phyloP scores from a whole-genome alignment of 2,329 filamentous ascomycete genomes.

The Pseudogymnoascus sp. region DNA sequence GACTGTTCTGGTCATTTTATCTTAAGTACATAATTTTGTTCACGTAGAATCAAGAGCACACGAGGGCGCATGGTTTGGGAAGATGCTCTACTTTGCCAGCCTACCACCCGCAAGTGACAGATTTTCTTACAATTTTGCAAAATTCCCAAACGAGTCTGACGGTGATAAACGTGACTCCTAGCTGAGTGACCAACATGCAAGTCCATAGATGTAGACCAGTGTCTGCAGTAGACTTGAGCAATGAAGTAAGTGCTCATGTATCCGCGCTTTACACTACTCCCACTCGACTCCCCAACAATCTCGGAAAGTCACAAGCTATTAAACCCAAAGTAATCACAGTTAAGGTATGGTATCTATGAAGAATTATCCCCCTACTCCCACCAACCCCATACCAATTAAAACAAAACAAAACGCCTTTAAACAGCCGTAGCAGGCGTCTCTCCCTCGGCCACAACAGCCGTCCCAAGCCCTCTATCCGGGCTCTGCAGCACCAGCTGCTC shows the following conservation, averaged over 20 bases:
- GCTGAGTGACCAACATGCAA: neutral
- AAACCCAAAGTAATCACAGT: neutral
- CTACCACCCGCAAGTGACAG: neutral
- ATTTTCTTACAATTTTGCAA: neutral
- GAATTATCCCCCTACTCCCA: neutral
- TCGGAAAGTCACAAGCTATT: neutral
- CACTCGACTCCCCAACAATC: neutral
- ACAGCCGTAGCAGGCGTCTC: conserved; percentile 41
- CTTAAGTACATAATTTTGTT: neutral
- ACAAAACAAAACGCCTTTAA: neutral
- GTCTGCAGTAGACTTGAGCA: neutral
- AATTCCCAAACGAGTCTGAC: neutral
- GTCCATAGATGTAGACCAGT: neutral
- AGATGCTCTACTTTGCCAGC: neutral
- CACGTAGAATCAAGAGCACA: neutral
- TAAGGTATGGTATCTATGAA: conserved; percentile 4
- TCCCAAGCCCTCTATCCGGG: conserved; percentile 76
- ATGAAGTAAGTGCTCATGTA: neutral
- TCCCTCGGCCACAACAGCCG: conserved; percentile 80
- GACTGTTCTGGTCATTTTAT: neutral
- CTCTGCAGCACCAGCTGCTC: conserved; percentile 91
- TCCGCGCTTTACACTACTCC: neutral
- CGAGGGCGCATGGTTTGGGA: neutral
- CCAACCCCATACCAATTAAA: neutral
- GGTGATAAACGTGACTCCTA: neutral